These are phyloP conservation scores for Botrytis fabae DNA, from an alignment of 2,329 filamentous ascomycete genomes.

Conservation along the genomic window DNA sequence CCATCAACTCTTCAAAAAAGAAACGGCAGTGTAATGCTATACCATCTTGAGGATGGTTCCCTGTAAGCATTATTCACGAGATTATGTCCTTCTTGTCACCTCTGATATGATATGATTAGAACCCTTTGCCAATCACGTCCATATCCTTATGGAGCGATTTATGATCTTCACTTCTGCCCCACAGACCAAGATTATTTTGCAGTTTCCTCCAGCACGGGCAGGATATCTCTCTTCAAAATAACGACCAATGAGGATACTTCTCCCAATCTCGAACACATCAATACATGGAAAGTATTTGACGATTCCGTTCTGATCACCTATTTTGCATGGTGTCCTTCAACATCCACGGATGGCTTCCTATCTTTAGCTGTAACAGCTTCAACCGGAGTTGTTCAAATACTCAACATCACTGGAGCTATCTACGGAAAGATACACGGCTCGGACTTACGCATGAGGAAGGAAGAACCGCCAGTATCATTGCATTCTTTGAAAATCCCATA, in stretches of 20 bases:
- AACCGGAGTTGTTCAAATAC: constrained; percentile 21
- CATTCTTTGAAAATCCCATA: constrained; percentile 23
- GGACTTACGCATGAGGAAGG: constrained; percentile 2
- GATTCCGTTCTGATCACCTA: constrained; percentile 28
- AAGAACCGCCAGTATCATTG: constrained; percentile 17
- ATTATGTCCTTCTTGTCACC: not conserved
- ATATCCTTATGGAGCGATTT: constrained; percentile 67
- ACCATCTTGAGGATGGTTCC: constrained; percentile 16
- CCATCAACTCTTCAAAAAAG: constrained; percentile 57
- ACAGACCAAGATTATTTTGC: constrained; percentile 60
- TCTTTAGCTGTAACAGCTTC: constrained; percentile 18
- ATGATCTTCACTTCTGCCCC: constrained; percentile 82
- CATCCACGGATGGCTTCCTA: not conserved
- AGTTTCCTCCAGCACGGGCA: constrained; percentile 75
- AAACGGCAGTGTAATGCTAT: constrained; percentile 66
- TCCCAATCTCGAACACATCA: constrained; percentile 42
- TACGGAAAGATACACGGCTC: not conserved
- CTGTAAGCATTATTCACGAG: constrained; percentile 15
- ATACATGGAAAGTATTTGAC: constrained; percentile 52
- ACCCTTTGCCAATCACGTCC: constrained; percentile 57
- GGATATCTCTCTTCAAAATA: constrained; percentile 63
- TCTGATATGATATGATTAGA: constrained; percentile 44
- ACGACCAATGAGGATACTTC: constrained; percentile 18
- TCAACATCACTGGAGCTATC: constrained; percentile 18
- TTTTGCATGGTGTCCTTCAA: constrained; percentile 28